Conservation (phyloP, 345 rosid species). For the Camelina hispida region DNA sequence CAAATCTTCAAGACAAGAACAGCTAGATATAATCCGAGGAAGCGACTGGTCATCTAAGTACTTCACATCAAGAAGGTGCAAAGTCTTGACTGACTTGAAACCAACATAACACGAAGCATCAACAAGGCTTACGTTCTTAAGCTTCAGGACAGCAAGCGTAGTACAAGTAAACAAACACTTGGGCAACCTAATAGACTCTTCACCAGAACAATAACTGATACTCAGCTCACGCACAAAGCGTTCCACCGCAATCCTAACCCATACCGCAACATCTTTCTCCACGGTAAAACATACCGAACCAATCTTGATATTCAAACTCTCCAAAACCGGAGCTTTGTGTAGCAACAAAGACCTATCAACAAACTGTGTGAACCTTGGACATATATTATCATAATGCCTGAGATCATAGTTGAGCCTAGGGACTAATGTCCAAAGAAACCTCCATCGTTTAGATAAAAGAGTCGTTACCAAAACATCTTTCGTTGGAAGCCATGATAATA, state of each 20-base stretch:
- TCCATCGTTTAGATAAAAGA: conserved; percentile 35
- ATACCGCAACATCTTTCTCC: conserved; percentile 23
- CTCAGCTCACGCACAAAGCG: conserved; percentile 35
- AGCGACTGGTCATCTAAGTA: conserved; percentile 38
- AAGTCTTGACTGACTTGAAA: conserved; percentile 34
- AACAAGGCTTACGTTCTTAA: conserved; percentile 24
- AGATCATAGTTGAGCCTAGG: conserved; percentile 38
- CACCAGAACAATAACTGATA: conserved; percentile 22
- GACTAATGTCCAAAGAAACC: conserved; percentile 36
- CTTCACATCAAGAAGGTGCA: conserved; percentile 39
- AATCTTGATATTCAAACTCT: conserved; percentile 28
- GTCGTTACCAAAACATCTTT: conserved; percentile 37
- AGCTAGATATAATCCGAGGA: conserved; percentile 22
- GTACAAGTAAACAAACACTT: conserved; percentile 28
- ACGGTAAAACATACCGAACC: conserved; percentile 11
- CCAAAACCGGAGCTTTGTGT: conserved; percentile 33
- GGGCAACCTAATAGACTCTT: conserved; percentile 38
- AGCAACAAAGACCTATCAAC: conserved; percentile 42
- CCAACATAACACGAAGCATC: conserved; percentile 29
- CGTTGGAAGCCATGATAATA: conserved; percentile 36
- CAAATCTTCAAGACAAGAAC: conserved; percentile 41
- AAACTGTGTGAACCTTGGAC: conserved; percentile 22
- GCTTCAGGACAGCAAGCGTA: conserved; percentile 36
- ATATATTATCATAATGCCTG: conserved; percentile 17
- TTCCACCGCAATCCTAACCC: conserved; percentile 38